Conservation (phyloP, 441 rosid genomes). For the Populus hybrid region DNA sequence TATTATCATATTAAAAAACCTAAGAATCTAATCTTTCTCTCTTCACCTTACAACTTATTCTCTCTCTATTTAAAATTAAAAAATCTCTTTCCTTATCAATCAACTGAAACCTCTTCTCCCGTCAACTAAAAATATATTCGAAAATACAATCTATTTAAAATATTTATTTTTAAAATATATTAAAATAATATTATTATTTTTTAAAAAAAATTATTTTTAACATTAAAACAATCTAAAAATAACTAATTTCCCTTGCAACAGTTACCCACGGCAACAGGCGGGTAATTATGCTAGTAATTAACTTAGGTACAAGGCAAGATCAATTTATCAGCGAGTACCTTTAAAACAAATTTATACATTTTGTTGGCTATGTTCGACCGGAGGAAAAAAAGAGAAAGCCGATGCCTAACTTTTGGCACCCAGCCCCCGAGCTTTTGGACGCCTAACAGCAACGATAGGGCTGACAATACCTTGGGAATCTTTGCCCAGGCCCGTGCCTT, state of each 20-base stretch:
- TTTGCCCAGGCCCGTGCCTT: constrained; percentile 82
- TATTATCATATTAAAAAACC: too few relatives aligned
- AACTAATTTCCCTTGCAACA: background rate
- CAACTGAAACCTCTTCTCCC: too few relatives aligned
- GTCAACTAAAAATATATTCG: too few relatives aligned
- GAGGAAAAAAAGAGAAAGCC: background rate
- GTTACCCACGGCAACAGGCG: background rate
- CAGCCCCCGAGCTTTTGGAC: constrained; percentile 66
- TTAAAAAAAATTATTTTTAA: too few relatives aligned
- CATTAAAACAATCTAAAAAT: too few relatives aligned
- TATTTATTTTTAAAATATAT: too few relatives aligned
- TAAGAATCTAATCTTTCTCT: too few relatives aligned
- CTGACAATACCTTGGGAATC: constrained; percentile 74
- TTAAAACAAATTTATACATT: background rate
- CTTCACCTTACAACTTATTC: too few relatives aligned
- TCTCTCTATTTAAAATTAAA: too few relatives aligned
- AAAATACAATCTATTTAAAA: too few relatives aligned
- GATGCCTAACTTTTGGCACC: constrained; percentile 52
- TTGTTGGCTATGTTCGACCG: background rate
- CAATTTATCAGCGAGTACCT: background rate
- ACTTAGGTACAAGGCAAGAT: background rate
- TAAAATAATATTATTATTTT: too few relatives aligned
- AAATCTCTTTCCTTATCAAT: too few relatives aligned
- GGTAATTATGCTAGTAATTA: background rate
- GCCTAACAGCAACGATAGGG: constrained; percentile 61